A percentile compares a stretch with the other conserved stretches of the same genome.
phyloP scores from a whole-genome alignment of 1,284 basidiomycete species.

The Porodaedalea pini region DNA sequence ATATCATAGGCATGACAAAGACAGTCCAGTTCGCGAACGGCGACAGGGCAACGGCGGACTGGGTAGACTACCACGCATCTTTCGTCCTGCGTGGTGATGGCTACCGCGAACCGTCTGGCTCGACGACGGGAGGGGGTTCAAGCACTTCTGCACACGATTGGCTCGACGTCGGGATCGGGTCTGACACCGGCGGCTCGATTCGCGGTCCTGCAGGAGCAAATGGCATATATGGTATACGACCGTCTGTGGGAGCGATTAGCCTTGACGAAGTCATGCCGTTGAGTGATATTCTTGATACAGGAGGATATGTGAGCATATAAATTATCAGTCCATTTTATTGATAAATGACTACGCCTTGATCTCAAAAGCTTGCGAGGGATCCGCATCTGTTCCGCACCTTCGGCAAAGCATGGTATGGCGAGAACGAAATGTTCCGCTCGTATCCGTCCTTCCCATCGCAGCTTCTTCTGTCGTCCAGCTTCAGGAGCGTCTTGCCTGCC shows the following conservation, averaged over 20 bases:
- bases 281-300: conserved; percentile 34
- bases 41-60: conserved; percentile 47
- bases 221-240: conserved; percentile 38
- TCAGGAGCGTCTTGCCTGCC: conserved; percentile 31
- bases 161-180: conserved; percentile 40
- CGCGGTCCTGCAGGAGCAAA: conserved; percentile 39
- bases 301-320: conserved; percentile 27
- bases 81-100: conserved; percentile 55
- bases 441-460: conserved; percentile 35
- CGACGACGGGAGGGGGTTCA: conserved; percentile 40
- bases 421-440: conserved; percentile 25
- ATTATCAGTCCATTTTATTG: not conserved
- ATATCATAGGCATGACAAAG: conserved; percentile 50
- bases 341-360: not conserved
- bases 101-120: conserved; percentile 41
- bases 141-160: conserved; percentile 37
- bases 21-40: conserved; percentile 57
- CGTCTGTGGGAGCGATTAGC: conserved; percentile 35
- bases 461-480: conserved; percentile 35
- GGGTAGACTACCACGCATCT: conserved; percentile 49
- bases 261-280: conserved; percentile 39
- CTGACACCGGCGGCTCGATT: conserved; percentile 42
- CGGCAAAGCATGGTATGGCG: conserved; percentile 28
- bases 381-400: conserved; percentile 24
- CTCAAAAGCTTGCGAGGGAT: conserved; percentile 6